A percentile compares a stretch with the other conserved stretches of the same genome.
Evolutionary conservation across 2,329 filamentous ascomycete genomes (phyloP).

Genomic region (Xylaria sp.): DNA sequence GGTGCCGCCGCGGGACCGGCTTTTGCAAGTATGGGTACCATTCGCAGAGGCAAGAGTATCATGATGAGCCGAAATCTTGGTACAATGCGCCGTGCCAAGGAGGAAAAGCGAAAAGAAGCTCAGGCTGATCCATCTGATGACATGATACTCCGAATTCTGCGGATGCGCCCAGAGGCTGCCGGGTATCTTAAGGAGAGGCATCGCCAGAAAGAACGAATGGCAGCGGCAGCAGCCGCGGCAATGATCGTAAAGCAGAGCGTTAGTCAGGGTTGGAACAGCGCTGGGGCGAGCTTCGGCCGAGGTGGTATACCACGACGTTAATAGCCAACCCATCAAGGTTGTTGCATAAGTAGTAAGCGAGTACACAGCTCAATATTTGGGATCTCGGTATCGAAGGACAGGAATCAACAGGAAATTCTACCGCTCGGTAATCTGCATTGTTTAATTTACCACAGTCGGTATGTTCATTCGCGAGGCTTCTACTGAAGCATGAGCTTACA

Average conservation of each 20-base stretch:
- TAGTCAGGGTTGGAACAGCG: constrained; percentile 64
- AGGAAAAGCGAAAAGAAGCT: constrained; percentile 93
- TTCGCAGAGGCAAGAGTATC: constrained; percentile 78
- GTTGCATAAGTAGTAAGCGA: constrained; percentile 36
- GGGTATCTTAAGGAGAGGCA: constrained; percentile 89
- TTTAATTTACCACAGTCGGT: constrained; percentile 13
- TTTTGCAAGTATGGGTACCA: constrained; percentile 76
- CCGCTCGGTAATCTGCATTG: constrained; percentile 17
- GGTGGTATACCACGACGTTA: constrained; percentile 61
- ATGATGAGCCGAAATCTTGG: constrained; percentile 95
- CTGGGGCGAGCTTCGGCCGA: constrained; percentile 54
- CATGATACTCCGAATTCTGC: constrained; percentile 93
- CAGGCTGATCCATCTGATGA: constrained; percentile 98
- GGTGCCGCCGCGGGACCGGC: constrained; percentile 59
- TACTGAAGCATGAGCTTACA: constrained; percentile 27
- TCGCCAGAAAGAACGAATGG: constrained; percentile 92
- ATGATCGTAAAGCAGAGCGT: constrained; percentile 95
- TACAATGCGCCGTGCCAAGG: constrained; percentile 95
- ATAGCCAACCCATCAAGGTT: constrained; percentile 37
- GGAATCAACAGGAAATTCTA: not conserved
- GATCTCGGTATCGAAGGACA: constrained; percentile 22
- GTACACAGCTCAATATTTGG: constrained; percentile 42
- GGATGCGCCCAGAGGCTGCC: constrained; percentile 92
- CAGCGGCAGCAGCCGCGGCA: constrained; percentile 89
- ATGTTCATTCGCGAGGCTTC: constrained; percentile 12